Conservation (phyloP, 495 filamentous ascomycete genomes). For the Xylaria intraflava region DNA sequence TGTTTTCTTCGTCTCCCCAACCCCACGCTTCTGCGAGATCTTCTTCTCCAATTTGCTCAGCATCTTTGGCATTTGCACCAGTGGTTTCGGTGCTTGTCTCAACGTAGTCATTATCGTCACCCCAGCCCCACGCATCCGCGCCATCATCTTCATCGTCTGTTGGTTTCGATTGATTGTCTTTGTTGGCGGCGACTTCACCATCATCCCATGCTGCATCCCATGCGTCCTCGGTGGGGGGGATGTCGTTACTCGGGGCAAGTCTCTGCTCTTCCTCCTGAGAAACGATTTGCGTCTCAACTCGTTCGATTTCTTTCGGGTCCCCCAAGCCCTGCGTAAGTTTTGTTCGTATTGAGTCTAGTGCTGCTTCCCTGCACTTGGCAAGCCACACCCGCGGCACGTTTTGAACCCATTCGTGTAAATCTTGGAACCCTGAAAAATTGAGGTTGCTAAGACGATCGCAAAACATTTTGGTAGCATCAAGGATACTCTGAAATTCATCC, state of each 20-base stretch:
- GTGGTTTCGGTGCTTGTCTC: conserved; percentile 13
- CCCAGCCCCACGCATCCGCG: conserved; percentile 28
- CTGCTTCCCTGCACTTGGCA: conserved; percentile 69
- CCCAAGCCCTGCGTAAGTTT: conserved; percentile 59
- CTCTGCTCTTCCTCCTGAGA: conserved; percentile 57
- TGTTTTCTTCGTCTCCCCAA: conserved; percentile 49
- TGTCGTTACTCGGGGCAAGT: conserved; percentile 44
- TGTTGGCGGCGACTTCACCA: conserved; percentile 26
- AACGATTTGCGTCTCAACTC: conserved; percentile 76
- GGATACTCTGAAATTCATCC: conserved; percentile 56
- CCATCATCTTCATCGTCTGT: conserved; percentile 17
- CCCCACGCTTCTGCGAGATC: conserved; percentile 53
- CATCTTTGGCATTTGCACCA: not conserved
- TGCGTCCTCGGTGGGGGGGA: conserved; percentile 38
- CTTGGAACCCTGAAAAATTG: conserved; percentile 61
- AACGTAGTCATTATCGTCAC: conserved; percentile 13
- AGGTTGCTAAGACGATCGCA: conserved; percentile 53
- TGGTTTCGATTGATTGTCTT: conserved; percentile 37
- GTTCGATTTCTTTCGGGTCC: conserved; percentile 61
- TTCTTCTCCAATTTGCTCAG: conserved; percentile 29
- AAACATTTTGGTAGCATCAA: conserved; percentile 56
- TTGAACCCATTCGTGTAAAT: conserved; percentile 72
- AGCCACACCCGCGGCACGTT: conserved; percentile 78
- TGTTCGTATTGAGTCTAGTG: conserved; percentile 64
- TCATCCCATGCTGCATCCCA: conserved; percentile 70